These are phyloP conservation scores for Agaricales sp. DNA, from an alignment of 1,284 basidiomycete genomes.

Conservation along the genomic window DNA sequence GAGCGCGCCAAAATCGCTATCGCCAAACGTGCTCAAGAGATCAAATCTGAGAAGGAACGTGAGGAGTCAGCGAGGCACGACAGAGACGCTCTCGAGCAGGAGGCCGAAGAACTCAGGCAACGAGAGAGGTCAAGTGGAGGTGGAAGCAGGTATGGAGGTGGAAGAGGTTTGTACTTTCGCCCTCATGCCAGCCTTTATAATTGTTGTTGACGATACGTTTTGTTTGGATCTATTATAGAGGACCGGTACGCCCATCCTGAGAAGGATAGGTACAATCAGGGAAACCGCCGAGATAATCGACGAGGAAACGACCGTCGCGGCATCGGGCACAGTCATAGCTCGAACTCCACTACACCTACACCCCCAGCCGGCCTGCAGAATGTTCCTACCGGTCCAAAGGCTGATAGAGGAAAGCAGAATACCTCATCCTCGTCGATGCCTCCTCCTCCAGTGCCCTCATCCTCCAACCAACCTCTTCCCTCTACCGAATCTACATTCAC, in stretches of 20 bases:
- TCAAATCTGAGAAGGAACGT: conserved; percentile 55
- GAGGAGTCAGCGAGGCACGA: conserved; percentile 48
- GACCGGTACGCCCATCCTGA: conserved; percentile 47
- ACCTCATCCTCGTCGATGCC: conserved; percentile 34
- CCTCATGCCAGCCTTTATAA: conserved; percentile 11
- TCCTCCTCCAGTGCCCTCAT: conserved; percentile 30
- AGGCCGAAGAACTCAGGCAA: conserved; percentile 59
- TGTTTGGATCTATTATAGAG: conserved; percentile 36
- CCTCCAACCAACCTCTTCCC: conserved; percentile 14
- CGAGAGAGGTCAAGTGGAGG: conserved; percentile 27
- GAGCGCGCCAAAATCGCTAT: conserved; percentile 84
- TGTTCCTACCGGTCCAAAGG: conserved; percentile 77
- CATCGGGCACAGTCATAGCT: conserved; percentile 16
- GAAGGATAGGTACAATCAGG: conserved; percentile 30
- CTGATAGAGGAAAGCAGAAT: conserved; percentile 45
- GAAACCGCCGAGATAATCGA: conserved; percentile 22
- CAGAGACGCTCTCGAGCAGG: conserved; percentile 60
- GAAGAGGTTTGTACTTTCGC: conserved; percentile 32
- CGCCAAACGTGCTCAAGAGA: conserved; percentile 73
- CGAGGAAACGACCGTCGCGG: conserved; percentile 22
- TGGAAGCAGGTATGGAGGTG: conserved; percentile 25
- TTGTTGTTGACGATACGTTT: conserved; percentile 12
- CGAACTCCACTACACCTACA: conserved; percentile 21
- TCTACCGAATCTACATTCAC: conserved; percentile 32
- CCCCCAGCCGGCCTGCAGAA: conserved; percentile 43